Conservation (phyloP, 148 eudicot species). For the Camellia granthamiana region DNA sequence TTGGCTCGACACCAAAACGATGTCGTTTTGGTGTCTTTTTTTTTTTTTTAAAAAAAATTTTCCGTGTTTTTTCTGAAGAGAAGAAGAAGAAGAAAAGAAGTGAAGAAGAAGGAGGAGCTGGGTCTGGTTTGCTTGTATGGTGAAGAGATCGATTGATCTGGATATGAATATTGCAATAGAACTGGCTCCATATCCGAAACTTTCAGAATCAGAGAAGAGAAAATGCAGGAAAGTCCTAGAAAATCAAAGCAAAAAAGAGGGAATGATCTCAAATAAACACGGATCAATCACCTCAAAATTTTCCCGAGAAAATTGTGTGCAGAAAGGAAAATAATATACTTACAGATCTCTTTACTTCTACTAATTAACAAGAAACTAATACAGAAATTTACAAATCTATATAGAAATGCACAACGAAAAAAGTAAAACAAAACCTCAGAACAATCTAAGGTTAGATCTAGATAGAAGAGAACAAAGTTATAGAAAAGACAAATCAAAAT, state of each 20-base stretch:
- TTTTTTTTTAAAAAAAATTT: too few relatives aligned
- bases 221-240: neutral
- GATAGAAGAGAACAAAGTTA: neutral
- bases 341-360: neutral
- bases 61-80: too few relatives aligned
- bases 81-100: too few relatives aligned
- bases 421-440: neutral
- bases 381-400: too few relatives aligned
- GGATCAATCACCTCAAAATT: slow-evolving; percentile 5
- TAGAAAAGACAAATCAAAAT: neutral
- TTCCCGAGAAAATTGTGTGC: neutral
- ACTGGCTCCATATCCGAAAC: slow-evolving; percentile 4
- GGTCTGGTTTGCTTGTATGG: slow-evolving; percentile 1
- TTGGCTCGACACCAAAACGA: too few relatives aligned
- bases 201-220: neutral
- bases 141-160: neutral
- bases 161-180: neutral
- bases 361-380: too few relatives aligned
- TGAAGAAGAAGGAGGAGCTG: too few relatives aligned
- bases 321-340: neutral
- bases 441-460: too few relatives aligned
- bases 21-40: too few relatives aligned
- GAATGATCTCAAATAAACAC: slow-evolving; percentile 11
- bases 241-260: neutral
- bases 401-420: too few relatives aligned